Evolutionary conservation across 164 flowering plant species (phyloP).

Genomic region (Berberis thunbergii): DNA sequence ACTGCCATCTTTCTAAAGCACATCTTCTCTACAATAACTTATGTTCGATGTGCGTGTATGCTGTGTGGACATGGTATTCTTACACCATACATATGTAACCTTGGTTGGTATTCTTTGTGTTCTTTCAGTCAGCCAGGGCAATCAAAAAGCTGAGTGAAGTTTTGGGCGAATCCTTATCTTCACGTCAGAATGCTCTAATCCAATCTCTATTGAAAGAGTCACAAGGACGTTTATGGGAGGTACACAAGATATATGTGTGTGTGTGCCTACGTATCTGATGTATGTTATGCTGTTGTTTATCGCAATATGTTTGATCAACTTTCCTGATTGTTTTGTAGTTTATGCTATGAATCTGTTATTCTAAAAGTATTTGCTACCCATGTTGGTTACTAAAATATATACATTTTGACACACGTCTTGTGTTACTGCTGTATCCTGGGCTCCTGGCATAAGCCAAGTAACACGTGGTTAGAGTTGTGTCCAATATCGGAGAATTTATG

Average conservation of each 20-base stretch:
- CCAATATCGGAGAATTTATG: too few relatives aligned
- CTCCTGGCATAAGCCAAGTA: too few relatives aligned
- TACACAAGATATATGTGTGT: constrained; percentile 12
- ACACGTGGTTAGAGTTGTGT: too few relatives aligned
- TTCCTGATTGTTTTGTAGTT: too few relatives aligned
- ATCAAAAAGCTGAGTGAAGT: constrained; percentile 72
- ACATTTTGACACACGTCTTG: too few relatives aligned
- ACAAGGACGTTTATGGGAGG: constrained; percentile 99
- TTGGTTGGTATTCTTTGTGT: neutral
- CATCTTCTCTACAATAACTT: neutral
- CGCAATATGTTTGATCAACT: too few relatives aligned
- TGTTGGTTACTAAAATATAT: too few relatives aligned
- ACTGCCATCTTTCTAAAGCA: neutral
- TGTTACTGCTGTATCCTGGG: too few relatives aligned
- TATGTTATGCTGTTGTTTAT: too few relatives aligned
- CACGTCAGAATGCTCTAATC: constrained; percentile 49
- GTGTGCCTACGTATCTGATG: too few relatives aligned
- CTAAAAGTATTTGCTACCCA: too few relatives aligned
- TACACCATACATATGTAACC: neutral
- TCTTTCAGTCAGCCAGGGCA: constrained; percentile 72
- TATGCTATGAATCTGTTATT: too few relatives aligned
- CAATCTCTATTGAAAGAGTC: constrained; percentile 67
- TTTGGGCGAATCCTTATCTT: constrained; percentile 70
- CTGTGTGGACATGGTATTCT: neutral
- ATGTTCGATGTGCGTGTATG: neutral